Percentiles rank a stretch among this genome's conserved stretches.
phyloP scores from a whole-genome alignment of 805 yeast species.

The Priceomyces medius region DNA sequence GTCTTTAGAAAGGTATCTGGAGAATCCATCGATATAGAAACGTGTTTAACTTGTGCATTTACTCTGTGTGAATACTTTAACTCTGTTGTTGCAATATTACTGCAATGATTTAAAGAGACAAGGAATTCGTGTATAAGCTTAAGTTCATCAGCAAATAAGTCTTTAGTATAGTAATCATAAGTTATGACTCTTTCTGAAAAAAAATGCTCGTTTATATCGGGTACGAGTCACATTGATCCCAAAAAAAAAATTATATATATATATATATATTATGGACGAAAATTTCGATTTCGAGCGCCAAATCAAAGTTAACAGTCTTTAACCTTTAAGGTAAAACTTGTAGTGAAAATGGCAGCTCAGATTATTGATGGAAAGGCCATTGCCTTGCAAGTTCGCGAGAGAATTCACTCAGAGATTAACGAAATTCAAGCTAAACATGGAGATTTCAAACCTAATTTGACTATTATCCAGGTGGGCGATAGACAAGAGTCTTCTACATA shows the following conservation, averaged over 20 bases:
- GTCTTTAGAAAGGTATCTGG: constrained; percentile 2
- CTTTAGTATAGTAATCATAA: no score
- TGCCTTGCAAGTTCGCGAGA: constrained; percentile 38
- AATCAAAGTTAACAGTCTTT: neutral
- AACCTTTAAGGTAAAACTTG: neutral
- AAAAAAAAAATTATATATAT: neutral
- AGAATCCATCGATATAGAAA: neutral
- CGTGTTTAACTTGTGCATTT: no score
- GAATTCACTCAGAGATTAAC: constrained; percentile 40
- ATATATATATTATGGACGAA: constrained; percentile 3
- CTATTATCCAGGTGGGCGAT: constrained; percentile 74
- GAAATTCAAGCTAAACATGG: constrained; percentile 45
- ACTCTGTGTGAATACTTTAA: no score
- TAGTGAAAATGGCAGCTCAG: constrained; percentile 27
- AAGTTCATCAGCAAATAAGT: no score
- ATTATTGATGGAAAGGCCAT: constrained; percentile 47
- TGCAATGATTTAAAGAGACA: no score
- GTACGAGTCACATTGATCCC: neutral
- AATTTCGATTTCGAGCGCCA: neutral
- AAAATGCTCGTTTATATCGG: neutral
- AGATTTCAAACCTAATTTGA: constrained; percentile 61
- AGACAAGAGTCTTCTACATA: constrained; percentile 81
- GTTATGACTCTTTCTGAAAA: neutral
- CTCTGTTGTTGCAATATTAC: no score
- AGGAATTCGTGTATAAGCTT: no score